Base-by-base conservation (phyloP, 2,329 filamentous ascomycete species). In the Trichoderma harzianum region DNA sequence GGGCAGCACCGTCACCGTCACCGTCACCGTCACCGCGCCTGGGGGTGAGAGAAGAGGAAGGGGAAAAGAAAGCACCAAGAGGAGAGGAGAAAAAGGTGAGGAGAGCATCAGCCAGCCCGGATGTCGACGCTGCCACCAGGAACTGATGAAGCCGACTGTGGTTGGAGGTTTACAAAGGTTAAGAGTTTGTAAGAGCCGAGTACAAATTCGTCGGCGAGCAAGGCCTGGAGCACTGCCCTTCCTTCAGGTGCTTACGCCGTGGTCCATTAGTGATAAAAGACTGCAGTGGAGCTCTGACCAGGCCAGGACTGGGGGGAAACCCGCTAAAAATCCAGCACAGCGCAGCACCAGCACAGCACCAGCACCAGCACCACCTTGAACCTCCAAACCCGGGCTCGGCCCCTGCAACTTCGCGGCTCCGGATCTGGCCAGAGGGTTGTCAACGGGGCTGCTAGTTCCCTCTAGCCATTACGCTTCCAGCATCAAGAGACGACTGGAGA, bases 1-100 rank as follows among this genome's bases (percentile, higher is more conserved):
- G 57, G 55, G 36, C 12, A 76, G 76, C 28, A 30, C 30, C 16
- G 39, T 39, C 36, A 39, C 36, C 36, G 14, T 39, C 12, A 36
- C 34, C 34, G 34, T 36, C 36, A 39, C 28, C 78, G 76, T 76
- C 75, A 77, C 76, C 76, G 76, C 75, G 77, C 76, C 64, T 57
- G 55, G 53, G 60, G 21, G 65, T 6, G 68, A 30, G 58, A 61
- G 12, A 32, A 36, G n/a, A 66, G 60, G 26, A 66, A 30, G 55
- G 24, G n/a, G 30, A 14, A 26, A 28, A 7, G 55, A 61, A 26
- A 43, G 14, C 51, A 39, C 21, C 51, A 18, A 63, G 67, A 51
- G 43, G 18, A 21, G 21, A 55, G 21, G 57, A 39, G 39, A 36
- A 43, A 14, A 53, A 30, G 18, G 21, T n/a, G 24, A 53, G 24